phyloP scores from a whole-genome alignment of 177 flowering plant species.

The Tripterygium wilfordii region DNA sequence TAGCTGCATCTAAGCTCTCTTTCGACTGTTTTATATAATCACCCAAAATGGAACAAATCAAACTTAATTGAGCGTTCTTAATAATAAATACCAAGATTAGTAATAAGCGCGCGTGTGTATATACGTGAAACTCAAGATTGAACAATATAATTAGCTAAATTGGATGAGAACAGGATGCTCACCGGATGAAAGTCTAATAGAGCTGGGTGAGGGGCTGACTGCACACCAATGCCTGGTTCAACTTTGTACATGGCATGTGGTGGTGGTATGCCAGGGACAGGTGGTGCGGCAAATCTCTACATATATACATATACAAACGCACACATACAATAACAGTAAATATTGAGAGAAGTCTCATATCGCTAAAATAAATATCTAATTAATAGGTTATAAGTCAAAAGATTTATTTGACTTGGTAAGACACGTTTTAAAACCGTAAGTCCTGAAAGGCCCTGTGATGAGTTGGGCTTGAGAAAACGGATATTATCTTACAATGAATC shows the following conservation, averaged over 20 bases:
- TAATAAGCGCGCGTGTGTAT: not conserved
- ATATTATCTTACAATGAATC: too few species aligned
- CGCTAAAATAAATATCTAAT: too few species aligned
- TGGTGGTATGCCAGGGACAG: conserved; percentile 57
- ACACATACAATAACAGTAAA: not conserved
- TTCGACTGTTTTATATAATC: conserved; percentile 44
- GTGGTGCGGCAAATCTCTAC: conserved; percentile 43
- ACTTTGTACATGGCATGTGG: conserved; percentile 48
- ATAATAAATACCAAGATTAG: not conserved
- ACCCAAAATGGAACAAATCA: not conserved
- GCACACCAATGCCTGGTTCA: conserved; percentile 37
- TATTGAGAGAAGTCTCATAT: too few species aligned
- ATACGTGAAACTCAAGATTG: too few species aligned
- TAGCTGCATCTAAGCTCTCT: conserved; percentile 82
- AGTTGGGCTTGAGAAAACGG: too few species aligned
- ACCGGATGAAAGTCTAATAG: conserved; percentile 58
- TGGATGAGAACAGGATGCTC: conserved; percentile 4
- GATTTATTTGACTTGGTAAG: too few species aligned
- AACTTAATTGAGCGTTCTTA: too few species aligned
- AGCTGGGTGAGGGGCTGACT: conserved; percentile 25
- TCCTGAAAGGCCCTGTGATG: too few species aligned
- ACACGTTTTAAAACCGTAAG: too few species aligned
- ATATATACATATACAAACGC: not conserved
- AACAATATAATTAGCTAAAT: too few species aligned
- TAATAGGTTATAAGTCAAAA: too few species aligned